A percentile compares a stretch with the other conserved stretches of the same genome.
phyloP scores from a whole-genome alignment of 2,329 filamentous ascomycete species.

The Claviceps sp. region DNA sequence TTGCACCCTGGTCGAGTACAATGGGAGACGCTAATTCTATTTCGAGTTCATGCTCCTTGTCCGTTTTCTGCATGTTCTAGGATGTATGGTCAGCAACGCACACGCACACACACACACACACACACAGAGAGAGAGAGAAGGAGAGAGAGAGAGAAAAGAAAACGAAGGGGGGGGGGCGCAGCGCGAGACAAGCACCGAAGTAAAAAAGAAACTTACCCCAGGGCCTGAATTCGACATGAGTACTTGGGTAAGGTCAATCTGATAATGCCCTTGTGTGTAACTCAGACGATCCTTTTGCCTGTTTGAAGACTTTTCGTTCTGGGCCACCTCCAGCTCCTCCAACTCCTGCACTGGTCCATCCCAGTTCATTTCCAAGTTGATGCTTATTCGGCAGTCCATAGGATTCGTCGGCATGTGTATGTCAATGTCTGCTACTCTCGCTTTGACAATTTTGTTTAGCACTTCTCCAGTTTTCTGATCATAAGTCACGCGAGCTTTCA shows the following conservation, averaged over 20 bases:
- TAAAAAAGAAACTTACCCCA: constrained; percentile 19
- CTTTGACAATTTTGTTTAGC: constrained; percentile 79
- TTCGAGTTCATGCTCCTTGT: constrained; percentile 70
- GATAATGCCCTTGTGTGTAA: constrained; percentile 77
- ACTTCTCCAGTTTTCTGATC: constrained; percentile 60
- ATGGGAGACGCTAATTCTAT: constrained; percentile 55
- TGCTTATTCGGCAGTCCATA: constrained; percentile 85
- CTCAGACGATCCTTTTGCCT: constrained; percentile 83
- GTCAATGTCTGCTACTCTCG: constrained; percentile 76
- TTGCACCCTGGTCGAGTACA: constrained; percentile 52
- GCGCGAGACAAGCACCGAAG: background rate
- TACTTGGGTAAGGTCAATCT: constrained; percentile 89
- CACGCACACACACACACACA: background rate
- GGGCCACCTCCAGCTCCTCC: constrained; percentile 24
- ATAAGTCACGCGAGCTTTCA: constrained; percentile 50
- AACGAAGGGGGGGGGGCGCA: background rate
- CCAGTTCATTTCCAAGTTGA: constrained; percentile 89
- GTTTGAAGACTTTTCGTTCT: constrained; percentile 35
- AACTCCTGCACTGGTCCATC: constrained; percentile 52
- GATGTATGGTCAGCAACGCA: constrained; percentile 1
- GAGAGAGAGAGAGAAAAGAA: background rate
- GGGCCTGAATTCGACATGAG: constrained; percentile 31
- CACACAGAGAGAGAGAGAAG: background rate
- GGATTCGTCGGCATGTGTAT: constrained; percentile 63
- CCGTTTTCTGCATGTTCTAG: constrained; percentile 26